A percentile compares a stretch with the other conserved stretches of the same genome.
phyloP scores from a whole-genome alignment of 371 early-diverging fungal genomes.

The Rhizomucor miehei region DNA sequence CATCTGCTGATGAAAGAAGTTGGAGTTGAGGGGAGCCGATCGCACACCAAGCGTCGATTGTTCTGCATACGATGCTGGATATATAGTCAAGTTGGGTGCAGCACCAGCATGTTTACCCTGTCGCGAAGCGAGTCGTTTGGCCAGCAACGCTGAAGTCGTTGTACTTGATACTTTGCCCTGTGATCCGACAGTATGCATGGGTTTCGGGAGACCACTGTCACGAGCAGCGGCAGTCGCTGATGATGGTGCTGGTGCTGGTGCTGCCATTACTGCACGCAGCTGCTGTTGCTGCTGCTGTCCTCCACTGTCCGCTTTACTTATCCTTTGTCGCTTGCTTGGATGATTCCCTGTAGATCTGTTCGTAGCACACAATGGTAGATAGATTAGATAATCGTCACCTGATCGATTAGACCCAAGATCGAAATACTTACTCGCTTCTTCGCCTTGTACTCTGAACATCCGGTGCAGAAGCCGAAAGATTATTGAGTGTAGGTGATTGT shows the following conservation, averaged over 20 bases:
- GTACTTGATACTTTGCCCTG: conserved; percentile 17
- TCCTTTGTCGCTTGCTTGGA: conserved; percentile 9
- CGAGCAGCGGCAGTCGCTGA: conserved; percentile 6
- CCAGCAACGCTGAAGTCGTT: conserved; percentile 21
- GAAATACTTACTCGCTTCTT: conserved; percentile 22
- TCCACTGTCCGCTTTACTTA: not conserved
- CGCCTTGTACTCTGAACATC: conserved; percentile 21
- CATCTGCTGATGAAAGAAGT: conserved; percentile 33
- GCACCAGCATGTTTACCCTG: conserved; percentile 33
- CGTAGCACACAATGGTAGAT: not conserved
- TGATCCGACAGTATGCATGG: conserved; percentile 37
- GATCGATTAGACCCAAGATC: too few species aligned
- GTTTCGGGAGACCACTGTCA: conserved; percentile 16
- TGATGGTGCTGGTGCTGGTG: not conserved
- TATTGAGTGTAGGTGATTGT: too few species aligned
- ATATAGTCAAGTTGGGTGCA: conserved; percentile 54
- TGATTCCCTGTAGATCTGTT: conserved; percentile 12
- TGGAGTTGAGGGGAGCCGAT: conserved; percentile 58
- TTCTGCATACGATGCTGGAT: conserved; percentile 55
- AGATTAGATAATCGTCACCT: not conserved
- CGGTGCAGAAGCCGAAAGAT: not conserved
- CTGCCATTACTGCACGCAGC: conserved; percentile 1
- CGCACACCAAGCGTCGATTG: conserved; percentile 44
- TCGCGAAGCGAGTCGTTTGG: conserved; percentile 20
- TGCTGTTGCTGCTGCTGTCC: conserved; percentile 5